Conservation (phyloP, 2,329 filamentous ascomycete species). For the Phoma sp. region DNA sequence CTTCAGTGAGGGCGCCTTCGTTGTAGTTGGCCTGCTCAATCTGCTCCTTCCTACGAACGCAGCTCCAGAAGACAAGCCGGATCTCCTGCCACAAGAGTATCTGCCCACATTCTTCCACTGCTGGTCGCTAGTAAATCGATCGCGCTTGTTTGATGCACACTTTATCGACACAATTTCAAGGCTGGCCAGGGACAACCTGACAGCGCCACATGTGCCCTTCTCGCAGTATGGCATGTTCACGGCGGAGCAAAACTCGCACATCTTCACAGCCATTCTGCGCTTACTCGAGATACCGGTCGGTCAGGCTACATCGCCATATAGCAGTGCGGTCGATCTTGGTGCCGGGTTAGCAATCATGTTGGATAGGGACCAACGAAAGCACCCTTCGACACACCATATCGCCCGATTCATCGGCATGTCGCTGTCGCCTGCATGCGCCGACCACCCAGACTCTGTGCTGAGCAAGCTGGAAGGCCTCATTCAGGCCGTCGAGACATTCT, state of each 20-base stretch:
- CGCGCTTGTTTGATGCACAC: conserved; percentile 82
- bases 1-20: conserved; percentile 88
- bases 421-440: conserved; percentile 80
- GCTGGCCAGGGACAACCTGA: conserved; percentile 81
- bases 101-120: conserved; percentile 94
- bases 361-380: conserved; percentile 91
- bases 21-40: conserved; percentile 87
- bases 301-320: conserved; percentile 92
- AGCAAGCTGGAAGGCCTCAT: conserved; percentile 88
- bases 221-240: conserved; percentile 90
- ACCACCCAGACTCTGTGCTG: conserved; percentile 78
- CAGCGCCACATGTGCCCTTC: conserved; percentile 77
- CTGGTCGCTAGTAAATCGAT: conserved; percentile 92
- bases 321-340: conserved; percentile 76
- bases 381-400: conserved; percentile 89
- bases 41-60: conserved; percentile 85
- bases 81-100: conserved; percentile 86
- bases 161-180: conserved; percentile 91
- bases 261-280: conserved; percentile 89
- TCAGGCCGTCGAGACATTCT: conserved; percentile 96
- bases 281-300: conserved; percentile 95
- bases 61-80: conserved; percentile 70
- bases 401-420: conserved; percentile 94
- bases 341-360: conserved; percentile 84
- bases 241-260: conserved; percentile 84